phyloP scores from a whole-genome alignment of 108 stramenopile genomes.

The Nannochloropsis gaditana region DNA sequence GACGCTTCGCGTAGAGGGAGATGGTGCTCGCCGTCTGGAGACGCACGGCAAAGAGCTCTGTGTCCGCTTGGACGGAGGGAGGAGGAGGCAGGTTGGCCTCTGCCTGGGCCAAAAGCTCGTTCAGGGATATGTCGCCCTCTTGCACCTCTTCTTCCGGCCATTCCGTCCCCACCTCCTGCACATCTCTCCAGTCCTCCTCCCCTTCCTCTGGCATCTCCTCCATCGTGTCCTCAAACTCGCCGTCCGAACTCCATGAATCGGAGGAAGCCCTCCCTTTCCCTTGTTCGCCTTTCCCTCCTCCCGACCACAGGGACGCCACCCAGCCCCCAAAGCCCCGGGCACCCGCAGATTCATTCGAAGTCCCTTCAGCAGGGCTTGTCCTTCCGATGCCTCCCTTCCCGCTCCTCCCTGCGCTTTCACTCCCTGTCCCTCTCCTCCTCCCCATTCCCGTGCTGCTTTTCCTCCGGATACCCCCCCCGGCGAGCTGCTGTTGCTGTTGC shows the following conservation, averaged over 20 bases:
- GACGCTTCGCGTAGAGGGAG: background rate
- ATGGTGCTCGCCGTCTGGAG: background rate
- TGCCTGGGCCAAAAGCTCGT: background rate
- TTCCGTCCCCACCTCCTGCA: background rate
- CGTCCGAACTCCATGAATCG: background rate
- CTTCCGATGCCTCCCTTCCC: background rate
- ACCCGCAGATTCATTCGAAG: background rate
- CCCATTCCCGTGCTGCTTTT: background rate
- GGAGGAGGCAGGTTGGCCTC: background rate
- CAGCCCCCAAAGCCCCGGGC: background rate
- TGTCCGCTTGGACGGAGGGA: background rate
- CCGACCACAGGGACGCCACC: background rate
- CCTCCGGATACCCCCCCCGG: background rate
- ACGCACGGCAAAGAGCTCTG: background rate
- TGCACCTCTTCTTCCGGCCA: background rate
- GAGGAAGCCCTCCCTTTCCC: background rate
- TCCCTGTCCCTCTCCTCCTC: background rate
- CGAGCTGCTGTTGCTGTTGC: background rate
- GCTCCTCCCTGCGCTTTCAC: background rate
- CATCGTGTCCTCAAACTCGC: background rate
- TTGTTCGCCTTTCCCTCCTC: background rate
- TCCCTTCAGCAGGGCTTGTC: background rate
- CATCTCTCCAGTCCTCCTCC: background rate
- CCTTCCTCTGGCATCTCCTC: background rate
- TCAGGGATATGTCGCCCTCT: slow-evolving; percentile 7